Evolutionary conservation across 352 stramenopile genomes (phyloP).

Genomic region (Phytophthora sp.): DNA sequence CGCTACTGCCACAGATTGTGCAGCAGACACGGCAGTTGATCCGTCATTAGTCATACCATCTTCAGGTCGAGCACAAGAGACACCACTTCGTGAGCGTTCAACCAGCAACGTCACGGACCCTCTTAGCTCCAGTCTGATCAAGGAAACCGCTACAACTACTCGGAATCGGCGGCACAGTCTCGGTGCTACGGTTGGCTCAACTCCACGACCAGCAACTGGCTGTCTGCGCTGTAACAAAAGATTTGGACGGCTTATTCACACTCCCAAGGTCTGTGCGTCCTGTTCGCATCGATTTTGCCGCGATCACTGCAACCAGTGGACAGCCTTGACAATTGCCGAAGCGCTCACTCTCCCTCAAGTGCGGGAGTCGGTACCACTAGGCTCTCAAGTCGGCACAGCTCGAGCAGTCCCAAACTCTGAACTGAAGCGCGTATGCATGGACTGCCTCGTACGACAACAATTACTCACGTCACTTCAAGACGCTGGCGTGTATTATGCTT

Average conservation of each 20-base stretch:
- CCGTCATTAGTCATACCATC: constrained; percentile 15
- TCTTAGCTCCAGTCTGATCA: constrained; percentile 25
- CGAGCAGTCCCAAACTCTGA: constrained; percentile 4
- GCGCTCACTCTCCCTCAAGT: constrained; percentile 14
- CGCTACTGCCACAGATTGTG: constrained; percentile 22
- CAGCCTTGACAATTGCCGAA: constrained; percentile 25
- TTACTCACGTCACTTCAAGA: constrained; percentile 51
- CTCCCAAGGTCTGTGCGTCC: constrained; percentile 54
- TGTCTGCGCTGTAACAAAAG: constrained; percentile 53
- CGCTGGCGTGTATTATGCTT: constrained; percentile 42
- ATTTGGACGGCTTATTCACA: constrained; percentile 52
- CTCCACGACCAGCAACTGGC: constrained; percentile 17
- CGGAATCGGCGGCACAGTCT: constrained; percentile 29
- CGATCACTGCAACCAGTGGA: constrained; percentile 49
- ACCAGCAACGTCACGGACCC: constrained; percentile 29
- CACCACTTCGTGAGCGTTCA: constrained; percentile 13
- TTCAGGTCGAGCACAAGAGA: constrained; percentile 1
- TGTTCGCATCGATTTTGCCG: constrained; percentile 58
- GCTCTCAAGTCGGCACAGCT: constrained; percentile 11
- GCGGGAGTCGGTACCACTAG: not conserved
- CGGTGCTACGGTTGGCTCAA: constrained; percentile 19
- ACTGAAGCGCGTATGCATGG: constrained; percentile 46
- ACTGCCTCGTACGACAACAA: constrained; percentile 63
- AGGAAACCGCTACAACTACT: constrained; percentile 3
- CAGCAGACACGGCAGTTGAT: constrained; percentile 29